A percentile compares a stretch with the other conserved stretches of the same genome.
These are phyloP conservation scores for Heliamphora pulchella DNA, from an alignment of 179 eudicot species.

Conservation along the genomic window DNA sequence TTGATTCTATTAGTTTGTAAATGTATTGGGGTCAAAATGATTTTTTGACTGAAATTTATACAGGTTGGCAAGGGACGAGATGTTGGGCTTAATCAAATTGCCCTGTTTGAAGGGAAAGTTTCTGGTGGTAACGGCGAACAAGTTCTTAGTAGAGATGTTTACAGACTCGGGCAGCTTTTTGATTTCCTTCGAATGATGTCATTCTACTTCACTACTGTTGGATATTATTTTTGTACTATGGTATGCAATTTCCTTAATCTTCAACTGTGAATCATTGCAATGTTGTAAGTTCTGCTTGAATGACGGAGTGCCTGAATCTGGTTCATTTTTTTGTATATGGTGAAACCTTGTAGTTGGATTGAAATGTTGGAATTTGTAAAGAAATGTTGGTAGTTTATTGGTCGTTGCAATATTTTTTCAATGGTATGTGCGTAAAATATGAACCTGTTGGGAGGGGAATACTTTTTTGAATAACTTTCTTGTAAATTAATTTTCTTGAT, in stretches of 20 bases:
- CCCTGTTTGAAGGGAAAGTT: slow-evolving; percentile 97
- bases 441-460: neutral
- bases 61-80: slow-evolving; percentile 99
- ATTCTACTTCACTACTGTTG: slow-evolving; percentile 92
- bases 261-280: neutral
- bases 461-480: neutral
- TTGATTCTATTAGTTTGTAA: slow-evolving; percentile 7
- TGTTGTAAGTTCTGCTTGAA: neutral
- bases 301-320: neutral
- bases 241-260: slow-evolving; percentile 34
- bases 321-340: neutral
- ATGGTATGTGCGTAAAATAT: neutral
- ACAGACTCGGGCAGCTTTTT: slow-evolving; percentile 95
- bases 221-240: slow-evolving; percentile 96
- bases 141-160: slow-evolving; percentile 96
- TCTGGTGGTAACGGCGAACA: slow-evolving; percentile 99
- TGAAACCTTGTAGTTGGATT: neutral
- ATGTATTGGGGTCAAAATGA: neutral
- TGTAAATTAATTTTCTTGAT: neutral
- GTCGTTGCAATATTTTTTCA: neutral
- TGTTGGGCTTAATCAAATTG: slow-evolving; percentile 98
- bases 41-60: slow-evolving; percentile 20
- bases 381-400: neutral
- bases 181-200: slow-evolving; percentile 98
- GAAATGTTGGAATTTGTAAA: neutral